Conservation (phyloP, 2,329 filamentous ascomycete species). For the Sporothrix inflata region DNA sequence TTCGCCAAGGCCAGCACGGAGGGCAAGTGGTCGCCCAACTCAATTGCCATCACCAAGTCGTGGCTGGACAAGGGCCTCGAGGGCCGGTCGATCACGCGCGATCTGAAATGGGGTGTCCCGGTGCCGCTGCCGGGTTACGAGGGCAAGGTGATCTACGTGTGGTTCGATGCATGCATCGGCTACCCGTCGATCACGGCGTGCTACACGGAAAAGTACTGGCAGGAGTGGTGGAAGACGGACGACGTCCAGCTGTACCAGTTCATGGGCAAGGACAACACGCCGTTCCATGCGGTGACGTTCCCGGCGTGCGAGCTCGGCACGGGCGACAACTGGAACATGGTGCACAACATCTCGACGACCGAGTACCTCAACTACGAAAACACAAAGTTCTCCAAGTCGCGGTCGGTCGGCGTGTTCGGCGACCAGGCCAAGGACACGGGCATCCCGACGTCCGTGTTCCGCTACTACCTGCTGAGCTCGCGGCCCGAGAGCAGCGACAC, state of each 20-base stretch:
- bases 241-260: constrained; percentile 91
- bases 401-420: constrained; percentile 88
- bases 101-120: constrained; percentile 84
- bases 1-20: constrained; percentile 72
- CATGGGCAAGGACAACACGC: constrained; percentile 87
- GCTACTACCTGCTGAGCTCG: constrained; percentile 85
- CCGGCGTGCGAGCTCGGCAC: constrained; percentile 86
- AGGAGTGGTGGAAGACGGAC: constrained; percentile 92
- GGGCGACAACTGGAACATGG: constrained; percentile 82
- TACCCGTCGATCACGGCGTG: constrained; percentile 94
- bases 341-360: constrained; percentile 85
- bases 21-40: constrained; percentile 77
- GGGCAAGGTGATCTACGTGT: constrained; percentile 80
- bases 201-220: constrained; percentile 75
- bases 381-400: constrained; percentile 91
- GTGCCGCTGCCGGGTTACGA: constrained; percentile 58
- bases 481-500: constrained; percentile 85
- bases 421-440: constrained; percentile 87
- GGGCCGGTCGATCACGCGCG: constrained; percentile 85
- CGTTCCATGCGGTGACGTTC: constrained; percentile 86
- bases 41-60: constrained; percentile 73
- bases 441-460: constrained; percentile 84
- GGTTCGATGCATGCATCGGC: constrained; percentile 78
- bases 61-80: constrained; percentile 86
- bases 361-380: constrained; percentile 89